Evolutionary conservation across 805 yeast genomes (phyloP).

Genomic region (Candida easanensis): DNA sequence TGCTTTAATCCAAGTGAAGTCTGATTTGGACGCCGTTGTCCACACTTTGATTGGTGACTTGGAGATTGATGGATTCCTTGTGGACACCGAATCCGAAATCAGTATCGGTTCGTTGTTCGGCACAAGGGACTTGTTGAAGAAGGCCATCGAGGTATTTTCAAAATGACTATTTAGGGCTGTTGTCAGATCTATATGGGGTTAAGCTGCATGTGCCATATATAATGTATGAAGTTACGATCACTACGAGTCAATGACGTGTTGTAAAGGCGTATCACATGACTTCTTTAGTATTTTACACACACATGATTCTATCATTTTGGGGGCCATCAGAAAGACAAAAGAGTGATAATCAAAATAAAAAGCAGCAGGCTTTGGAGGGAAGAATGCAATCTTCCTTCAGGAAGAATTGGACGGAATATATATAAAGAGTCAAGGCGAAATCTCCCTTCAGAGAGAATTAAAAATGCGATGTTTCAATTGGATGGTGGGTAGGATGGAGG

Average conservation of each 20-base stretch:
- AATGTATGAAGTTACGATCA: too few species aligned
- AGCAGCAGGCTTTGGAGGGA: not conserved
- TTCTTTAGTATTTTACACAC: not conserved
- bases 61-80: slow-evolving; percentile 28
- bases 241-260: too few species aligned
- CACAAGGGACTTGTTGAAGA: not conserved
- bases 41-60: slow-evolving; percentile 33
- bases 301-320: not conserved
- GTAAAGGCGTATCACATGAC: too few species aligned
- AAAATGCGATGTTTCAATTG: too few species aligned
- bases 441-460: too few species aligned
- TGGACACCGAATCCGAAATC: slow-evolving; percentile 28
- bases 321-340: not conserved
- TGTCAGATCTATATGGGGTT: too few species aligned
- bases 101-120: slow-evolving; percentile 7
- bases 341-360: too few species aligned
- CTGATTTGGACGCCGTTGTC: slow-evolving; percentile 35
- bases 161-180: too few species aligned
- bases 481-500: too few species aligned
- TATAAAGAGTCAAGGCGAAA: too few species aligned
- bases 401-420: slow-evolving; percentile 5
- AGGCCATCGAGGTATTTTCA: not conserved
- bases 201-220: too few species aligned
- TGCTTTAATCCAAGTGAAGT: slow-evolving; percentile 34
- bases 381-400: slow-evolving; percentile 3